phyloP scores from a whole-genome alignment of 139 green algal species.

The Volvox reticuliferus region DNA sequence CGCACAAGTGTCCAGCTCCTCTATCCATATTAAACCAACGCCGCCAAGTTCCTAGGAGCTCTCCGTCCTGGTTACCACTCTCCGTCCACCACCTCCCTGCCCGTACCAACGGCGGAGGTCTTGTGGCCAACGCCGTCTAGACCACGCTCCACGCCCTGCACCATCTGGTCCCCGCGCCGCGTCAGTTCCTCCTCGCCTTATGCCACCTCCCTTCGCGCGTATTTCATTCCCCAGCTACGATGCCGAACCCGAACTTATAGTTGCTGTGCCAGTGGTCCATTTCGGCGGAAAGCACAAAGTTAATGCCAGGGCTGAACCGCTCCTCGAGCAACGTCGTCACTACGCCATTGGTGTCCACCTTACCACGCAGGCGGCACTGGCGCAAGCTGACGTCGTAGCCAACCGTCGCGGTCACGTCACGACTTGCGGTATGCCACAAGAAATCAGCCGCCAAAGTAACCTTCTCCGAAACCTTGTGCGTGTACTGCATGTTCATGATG shows the following conservation, averaged over 20 bases:
- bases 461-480: slow-evolving; percentile 84
- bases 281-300: slow-evolving; percentile 95
- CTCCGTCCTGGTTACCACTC: too few relatives aligned
- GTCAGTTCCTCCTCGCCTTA: too few relatives aligned
- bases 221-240: slow-evolving; percentile 60
- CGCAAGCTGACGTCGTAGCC: slow-evolving; percentile 98
- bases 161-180: too few relatives aligned
- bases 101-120: too few relatives aligned
- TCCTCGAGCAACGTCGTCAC: slow-evolving; percentile 94
- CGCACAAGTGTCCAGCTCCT: too few relatives aligned
- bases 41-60: too few relatives aligned
- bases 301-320: slow-evolving; percentile 94
- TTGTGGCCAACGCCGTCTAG: too few relatives aligned
- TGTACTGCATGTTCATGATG: slow-evolving; percentile 92
- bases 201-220: too few relatives aligned
- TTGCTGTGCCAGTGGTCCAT: slow-evolving; percentile 96
- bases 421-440: slow-evolving; percentile 92
- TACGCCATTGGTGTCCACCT: slow-evolving; percentile 81
- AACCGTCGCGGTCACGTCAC: slow-evolving; percentile 90
- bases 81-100: too few relatives aligned
- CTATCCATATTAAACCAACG: too few relatives aligned
- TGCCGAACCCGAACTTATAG: slow-evolving; percentile 86
- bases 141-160: too few relatives aligned
- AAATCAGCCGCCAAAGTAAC: slow-evolving; percentile 92
- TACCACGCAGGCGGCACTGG: slow-evolving; percentile 81